These are phyloP conservation scores for Aureobasidium sp. DNA, from an alignment of 2,329 filamentous ascomycete genomes.

Conservation along the genomic window DNA sequence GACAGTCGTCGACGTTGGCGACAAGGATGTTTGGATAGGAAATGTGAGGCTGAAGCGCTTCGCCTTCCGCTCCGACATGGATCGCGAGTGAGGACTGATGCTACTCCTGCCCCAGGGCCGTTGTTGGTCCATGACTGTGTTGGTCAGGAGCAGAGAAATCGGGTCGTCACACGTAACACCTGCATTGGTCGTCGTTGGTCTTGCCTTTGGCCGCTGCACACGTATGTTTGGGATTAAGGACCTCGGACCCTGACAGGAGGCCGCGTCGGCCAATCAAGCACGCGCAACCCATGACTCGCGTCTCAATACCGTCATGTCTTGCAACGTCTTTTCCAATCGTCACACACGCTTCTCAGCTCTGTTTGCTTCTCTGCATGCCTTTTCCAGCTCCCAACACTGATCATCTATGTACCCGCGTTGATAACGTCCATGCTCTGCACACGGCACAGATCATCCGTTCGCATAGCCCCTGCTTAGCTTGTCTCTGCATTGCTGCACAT, in stretches of 20 bases:
- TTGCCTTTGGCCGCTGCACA: neutral
- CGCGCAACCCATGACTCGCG: neutral
- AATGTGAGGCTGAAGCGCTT: conserved; percentile 43
- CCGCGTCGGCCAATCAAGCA: neutral
- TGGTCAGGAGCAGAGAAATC: neutral
- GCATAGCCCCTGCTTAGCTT: neutral
- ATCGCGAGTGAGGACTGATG: neutral
- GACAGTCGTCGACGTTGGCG: conserved; percentile 25
- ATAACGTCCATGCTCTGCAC: neutral
- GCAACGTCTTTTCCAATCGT: neutral
- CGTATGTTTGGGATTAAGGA: neutral
- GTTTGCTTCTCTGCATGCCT: neutral
- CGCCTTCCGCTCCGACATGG: conserved; percentile 11
- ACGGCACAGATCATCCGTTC: neutral
- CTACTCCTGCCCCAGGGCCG: neutral
- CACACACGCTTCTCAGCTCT: neutral
- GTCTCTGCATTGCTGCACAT: neutral
- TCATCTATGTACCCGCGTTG: neutral
- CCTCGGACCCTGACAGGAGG: neutral
- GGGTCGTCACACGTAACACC: neutral
- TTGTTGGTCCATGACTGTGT: neutral
- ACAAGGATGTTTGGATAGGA: conserved; percentile 34
- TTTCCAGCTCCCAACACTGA: neutral
- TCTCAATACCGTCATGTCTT: neutral
- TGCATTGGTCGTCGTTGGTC: neutral